phyloP scores from a whole-genome alignment of 805 yeast species.

The Suhomyces faveliae region DNA sequence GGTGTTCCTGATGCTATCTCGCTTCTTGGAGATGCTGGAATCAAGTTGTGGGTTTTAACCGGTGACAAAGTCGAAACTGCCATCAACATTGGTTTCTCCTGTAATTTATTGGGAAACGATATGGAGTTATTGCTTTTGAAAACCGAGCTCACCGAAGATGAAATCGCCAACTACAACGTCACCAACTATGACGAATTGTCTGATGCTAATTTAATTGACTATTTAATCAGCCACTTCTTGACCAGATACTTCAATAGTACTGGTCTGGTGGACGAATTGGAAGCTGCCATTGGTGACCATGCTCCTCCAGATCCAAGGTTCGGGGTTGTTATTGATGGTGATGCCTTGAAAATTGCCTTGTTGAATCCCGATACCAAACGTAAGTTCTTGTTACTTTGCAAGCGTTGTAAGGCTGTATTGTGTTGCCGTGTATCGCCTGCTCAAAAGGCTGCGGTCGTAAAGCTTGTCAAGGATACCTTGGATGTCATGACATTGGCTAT shows the following conservation, averaged over 20 bases:
- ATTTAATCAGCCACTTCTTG: slow-evolving; percentile 53
- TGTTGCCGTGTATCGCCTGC: slow-evolving; percentile 86
- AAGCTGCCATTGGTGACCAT: slow-evolving; percentile 58
- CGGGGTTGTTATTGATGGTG: slow-evolving; percentile 73
- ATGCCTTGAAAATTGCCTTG: slow-evolving; percentile 50
- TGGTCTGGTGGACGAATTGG: slow-evolving; percentile 59
- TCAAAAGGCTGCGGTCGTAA: slow-evolving; percentile 75
- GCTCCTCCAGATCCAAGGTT: slow-evolving; percentile 55
- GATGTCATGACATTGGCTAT: slow-evolving; percentile 77
- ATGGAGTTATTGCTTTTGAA: slow-evolving; percentile 68
- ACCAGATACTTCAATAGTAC: slow-evolving; percentile 53
- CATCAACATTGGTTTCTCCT: slow-evolving; percentile 77
- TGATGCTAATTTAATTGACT: slow-evolving; percentile 39
- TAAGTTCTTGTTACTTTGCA: slow-evolving; percentile 68
- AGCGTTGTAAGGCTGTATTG: slow-evolving; percentile 72
- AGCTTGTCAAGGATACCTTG: slow-evolving; percentile 59
- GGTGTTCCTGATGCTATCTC: slow-evolving; percentile 78
- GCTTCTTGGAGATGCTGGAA: slow-evolving; percentile 65
- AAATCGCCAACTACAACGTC: slow-evolving; percentile 20
- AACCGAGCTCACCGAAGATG: slow-evolving; percentile 28
- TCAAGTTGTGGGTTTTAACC: slow-evolving; percentile 79
- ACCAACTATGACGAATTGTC: slow-evolving; percentile 19
- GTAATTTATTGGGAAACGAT: slow-evolving; percentile 63
- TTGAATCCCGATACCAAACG: slow-evolving; percentile 31
- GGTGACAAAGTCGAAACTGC: slow-evolving; percentile 86